Evolutionary conservation across 2,329 filamentous ascomycete genomes (phyloP).

Genomic region (Epichloe uncinata): DNA sequence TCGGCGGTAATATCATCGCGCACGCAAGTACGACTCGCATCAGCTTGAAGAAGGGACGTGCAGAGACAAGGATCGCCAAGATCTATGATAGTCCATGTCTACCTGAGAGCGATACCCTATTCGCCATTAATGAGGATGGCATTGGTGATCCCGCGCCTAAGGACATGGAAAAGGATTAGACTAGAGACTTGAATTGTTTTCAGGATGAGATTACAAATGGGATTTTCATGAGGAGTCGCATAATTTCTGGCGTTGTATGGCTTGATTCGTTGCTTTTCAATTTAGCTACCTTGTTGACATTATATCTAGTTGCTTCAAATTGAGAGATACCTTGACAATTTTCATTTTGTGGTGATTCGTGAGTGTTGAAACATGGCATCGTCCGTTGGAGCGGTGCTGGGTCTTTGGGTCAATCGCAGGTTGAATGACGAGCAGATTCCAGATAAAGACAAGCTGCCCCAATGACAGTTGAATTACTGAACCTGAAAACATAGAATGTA

Average conservation of each 20-base stretch:
- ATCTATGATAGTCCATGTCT: conserved; percentile 98
- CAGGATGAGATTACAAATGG: conserved; percentile 3
- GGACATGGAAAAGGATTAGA: conserved; percentile 73
- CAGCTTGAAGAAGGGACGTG: conserved; percentile 89
- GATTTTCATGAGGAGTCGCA: conserved; percentile 7
- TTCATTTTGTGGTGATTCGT: too few relatives aligned
- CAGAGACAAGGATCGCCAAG: conserved; percentile 93
- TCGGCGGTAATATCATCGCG: conserved; percentile 97
- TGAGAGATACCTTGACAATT: too few relatives aligned
- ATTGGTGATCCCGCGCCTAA: conserved; percentile 94
- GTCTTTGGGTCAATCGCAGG: too few relatives aligned
- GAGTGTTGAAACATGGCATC: too few relatives aligned
- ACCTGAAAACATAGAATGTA: too few relatives aligned
- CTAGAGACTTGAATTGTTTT: conserved; percentile 2
- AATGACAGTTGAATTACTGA: too few relatives aligned
- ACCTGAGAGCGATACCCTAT: conserved; percentile 90
- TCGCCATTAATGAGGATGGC: conserved; percentile 93
- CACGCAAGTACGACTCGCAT: conserved; percentile 92
- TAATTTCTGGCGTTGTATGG: conserved; percentile 19
- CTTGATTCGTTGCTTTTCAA: background rate
- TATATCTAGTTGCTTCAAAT: background rate
- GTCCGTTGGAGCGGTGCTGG: too few relatives aligned
- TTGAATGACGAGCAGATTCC: too few relatives aligned
- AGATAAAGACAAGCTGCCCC: too few relatives aligned
- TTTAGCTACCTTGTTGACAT: background rate